Conservation (phyloP, 2,329 filamentous ascomycete genomes). For the Lasiodiplodia sp. region DNA sequence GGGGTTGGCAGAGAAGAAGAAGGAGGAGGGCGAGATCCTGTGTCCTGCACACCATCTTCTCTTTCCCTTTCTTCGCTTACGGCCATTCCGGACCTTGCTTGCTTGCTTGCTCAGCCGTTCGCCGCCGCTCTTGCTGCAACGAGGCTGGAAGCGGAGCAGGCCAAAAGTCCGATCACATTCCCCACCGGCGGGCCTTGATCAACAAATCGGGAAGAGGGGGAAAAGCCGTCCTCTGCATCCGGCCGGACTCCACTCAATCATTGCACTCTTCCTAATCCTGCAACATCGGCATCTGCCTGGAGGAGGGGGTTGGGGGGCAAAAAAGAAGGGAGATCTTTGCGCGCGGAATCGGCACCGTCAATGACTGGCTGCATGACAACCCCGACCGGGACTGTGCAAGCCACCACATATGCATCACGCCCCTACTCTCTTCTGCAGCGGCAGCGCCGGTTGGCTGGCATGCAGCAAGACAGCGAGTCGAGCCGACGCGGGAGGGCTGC, state of each 20-base stretch:
- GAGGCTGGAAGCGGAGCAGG: background rate
- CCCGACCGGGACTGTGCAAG: background rate
- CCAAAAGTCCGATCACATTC: background rate
- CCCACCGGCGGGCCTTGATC: background rate
- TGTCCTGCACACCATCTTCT: background rate
- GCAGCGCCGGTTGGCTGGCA: too few relatives aligned
- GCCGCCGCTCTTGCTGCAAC: background rate
- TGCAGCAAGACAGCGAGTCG: too few relatives aligned
- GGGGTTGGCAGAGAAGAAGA: background rate
- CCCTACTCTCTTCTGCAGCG: background rate
- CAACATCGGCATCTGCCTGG: background rate
- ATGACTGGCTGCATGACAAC: background rate
- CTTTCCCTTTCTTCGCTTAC: background rate
- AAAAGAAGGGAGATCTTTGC: background rate
- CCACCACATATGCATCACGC: conserved; percentile 1
- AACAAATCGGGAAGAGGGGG: background rate
- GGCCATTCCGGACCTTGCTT: background rate
- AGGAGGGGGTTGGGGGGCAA: too few relatives aligned
- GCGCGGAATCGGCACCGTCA: background rate
- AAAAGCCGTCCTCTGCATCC: background rate
- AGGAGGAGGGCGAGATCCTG: background rate
- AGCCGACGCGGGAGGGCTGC: too few relatives aligned
- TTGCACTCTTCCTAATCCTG: background rate
- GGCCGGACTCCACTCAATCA: background rate
- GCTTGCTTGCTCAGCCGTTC: background rate